Conservation (phyloP, 192 early-diverging fungal genomes). For the Coemansia furcata region DNA sequence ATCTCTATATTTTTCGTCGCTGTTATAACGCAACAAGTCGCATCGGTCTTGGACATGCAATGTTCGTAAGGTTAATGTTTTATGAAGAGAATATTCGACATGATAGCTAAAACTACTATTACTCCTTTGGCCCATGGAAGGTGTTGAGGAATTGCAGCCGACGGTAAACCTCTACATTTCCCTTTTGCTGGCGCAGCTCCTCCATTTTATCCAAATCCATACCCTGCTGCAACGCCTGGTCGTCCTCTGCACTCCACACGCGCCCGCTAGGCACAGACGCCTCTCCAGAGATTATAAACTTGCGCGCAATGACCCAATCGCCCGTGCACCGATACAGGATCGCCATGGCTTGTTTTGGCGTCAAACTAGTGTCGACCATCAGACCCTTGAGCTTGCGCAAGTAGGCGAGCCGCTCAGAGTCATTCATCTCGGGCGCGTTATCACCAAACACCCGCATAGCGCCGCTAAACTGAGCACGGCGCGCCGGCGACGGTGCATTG, state of each 20-base stretch:
- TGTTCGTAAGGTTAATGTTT: conserved; percentile 3
- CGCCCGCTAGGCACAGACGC: conserved; percentile 6
- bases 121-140: conserved; percentile 21
- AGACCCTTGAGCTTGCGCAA: conserved; percentile 48
- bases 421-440: conserved; percentile 25
- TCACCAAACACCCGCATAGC: conserved; percentile 49
- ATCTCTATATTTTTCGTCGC: background rate
- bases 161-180: conserved; percentile 50
- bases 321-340: conserved; percentile 44
- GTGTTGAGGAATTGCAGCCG: conserved; percentile 50
- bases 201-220: conserved; percentile 21
- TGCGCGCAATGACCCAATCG: conserved; percentile 47
- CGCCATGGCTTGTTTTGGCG: conserved; percentile 32
- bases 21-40: background rate
- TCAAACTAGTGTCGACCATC: conserved; percentile 24
- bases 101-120: background rate
- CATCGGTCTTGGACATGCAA: background rate
- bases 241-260: conserved; percentile 40
- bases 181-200: conserved; percentile 37
- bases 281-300: conserved; percentile 21
- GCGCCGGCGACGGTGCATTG: conserved; percentile 21
- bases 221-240: conserved; percentile 25
- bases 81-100: background rate
- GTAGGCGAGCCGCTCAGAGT: conserved; percentile 30
- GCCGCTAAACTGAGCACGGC: conserved; percentile 41